These are phyloP conservation scores for Abrus precatorius DNA, from an alignment of 306 rosid species.

Conservation along the genomic window DNA sequence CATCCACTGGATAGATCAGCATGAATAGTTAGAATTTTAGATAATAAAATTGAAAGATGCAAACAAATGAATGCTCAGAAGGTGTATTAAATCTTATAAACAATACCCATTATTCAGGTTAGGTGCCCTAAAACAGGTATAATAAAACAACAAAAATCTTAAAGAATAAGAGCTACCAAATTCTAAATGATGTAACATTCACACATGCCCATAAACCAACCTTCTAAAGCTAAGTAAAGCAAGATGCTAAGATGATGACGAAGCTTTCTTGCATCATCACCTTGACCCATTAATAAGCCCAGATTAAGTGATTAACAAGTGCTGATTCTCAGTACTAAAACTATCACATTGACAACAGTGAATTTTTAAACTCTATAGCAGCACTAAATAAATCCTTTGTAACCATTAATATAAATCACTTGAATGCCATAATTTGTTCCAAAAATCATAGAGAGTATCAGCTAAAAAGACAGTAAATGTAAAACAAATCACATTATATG, in stretches of 20 bases:
- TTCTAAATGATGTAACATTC: slow-evolving; percentile 10
- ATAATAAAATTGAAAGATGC: slow-evolving; percentile 30
- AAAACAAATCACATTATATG: slow-evolving; percentile 15
- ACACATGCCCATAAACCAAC: neutral
- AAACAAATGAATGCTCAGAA: neutral
- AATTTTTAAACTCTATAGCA: neutral
- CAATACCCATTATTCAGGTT: slow-evolving; percentile 2
- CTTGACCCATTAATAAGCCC: neutral
- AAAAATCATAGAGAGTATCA: slow-evolving; percentile 13
- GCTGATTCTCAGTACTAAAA: neutral
- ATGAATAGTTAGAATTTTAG: slow-evolving; percentile 38
- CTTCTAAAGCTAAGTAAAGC: slow-evolving; percentile 8
- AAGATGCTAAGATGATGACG: neutral
- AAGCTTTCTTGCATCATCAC: slow-evolving; percentile 23
- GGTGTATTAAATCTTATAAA: slow-evolving; percentile 8
- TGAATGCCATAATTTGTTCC: slow-evolving; percentile 23
- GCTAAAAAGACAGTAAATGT: slow-evolving; percentile 10
- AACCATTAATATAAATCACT: slow-evolving; percentile 20
- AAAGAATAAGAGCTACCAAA: slow-evolving; percentile 6
- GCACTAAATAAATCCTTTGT: slow-evolving; percentile 26
- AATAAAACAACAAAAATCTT: slow-evolving; percentile 7
- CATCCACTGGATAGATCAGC: slow-evolving; percentile 83
- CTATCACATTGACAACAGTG: neutral
- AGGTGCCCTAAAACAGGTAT: neutral
- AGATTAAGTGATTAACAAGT: neutral